phyloP scores from a whole-genome alignment of 2,329 filamentous ascomycete species.

The Colletotrichum eleusines region DNA sequence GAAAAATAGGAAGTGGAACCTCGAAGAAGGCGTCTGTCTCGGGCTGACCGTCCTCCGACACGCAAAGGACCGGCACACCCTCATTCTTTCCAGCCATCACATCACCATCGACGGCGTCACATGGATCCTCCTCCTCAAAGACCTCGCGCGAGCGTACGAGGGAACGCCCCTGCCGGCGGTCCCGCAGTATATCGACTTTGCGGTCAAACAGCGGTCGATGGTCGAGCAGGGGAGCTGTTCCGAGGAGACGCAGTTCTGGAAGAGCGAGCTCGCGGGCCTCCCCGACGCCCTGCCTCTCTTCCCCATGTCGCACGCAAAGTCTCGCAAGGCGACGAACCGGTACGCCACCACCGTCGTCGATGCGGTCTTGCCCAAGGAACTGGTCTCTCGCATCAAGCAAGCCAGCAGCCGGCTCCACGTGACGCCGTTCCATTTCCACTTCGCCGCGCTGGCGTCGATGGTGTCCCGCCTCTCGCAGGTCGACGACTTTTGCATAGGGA shows the following conservation, averaged over 20 bases:
- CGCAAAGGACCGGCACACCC: constrained; percentile 47
- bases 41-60: constrained; percentile 13
- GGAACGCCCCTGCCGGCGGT: constrained; percentile 44
- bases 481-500: constrained; percentile 60
- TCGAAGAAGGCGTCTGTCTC: constrained; percentile 5
- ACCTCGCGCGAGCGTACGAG: constrained; percentile 59
- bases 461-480: neutral
- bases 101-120: constrained; percentile 64
- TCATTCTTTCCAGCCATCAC: constrained; percentile 61
- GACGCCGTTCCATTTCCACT: constrained; percentile 59
- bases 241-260: constrained; percentile 53
- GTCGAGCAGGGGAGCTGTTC: constrained; percentile 47
- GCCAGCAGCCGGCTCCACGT: constrained; percentile 3
- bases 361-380: neutral
- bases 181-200: constrained; percentile 53
- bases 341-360: constrained; percentile 10
- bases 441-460: constrained; percentile 51
- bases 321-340: neutral
- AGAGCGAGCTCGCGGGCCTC: constrained; percentile 41
- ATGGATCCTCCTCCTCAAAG: constrained; percentile 56
- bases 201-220: constrained; percentile 48
- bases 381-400: constrained; percentile 6
- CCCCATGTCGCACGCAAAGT: constrained; percentile 43
- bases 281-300: constrained; percentile 50
- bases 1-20: constrained; percentile 1